Evolutionary conservation across 139 green algal species (phyloP), one percentile per base, ranked within the genome.

Genomic region (Bryopsis sp.): DNA sequence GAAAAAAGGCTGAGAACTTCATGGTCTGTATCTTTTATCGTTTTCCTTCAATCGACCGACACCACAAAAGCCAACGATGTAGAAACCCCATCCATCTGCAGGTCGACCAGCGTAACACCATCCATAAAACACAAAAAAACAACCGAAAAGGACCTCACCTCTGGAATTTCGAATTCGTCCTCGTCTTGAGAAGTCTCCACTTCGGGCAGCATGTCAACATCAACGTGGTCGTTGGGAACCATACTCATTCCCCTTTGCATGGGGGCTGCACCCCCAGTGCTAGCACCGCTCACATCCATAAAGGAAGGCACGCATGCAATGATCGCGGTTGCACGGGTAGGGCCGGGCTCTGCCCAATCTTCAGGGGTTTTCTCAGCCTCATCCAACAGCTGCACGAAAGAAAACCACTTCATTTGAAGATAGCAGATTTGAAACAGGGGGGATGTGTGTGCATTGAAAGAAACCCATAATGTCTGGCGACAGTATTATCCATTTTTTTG

Each of bases 231-330:
- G 28, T 58, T 78, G 29, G 85, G 90, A 1, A 84, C 82, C 79
- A 93, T 79, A 70, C 63, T 77, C 26, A 74, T 77, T 11, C 81
- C 79, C 31, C 81, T 67, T 48, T 70, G 58, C 64, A 86, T 70
- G n/a, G 47, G 43, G 22, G 26, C 47, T 36, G 5, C 64, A 36
- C 39, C 32, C 8, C 65, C 65, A 33, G 26, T 11, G 19, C 26
- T 46, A 29, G 64, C 8, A 4, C 65, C 65, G 22, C 26, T 61
- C 2, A 43, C 76, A 50, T 87, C 82, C 64, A 86, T 87, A 62
- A 87, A 93, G n/a, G 83, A 80, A 4, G 94, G 94, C 2, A 98
- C 75, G 81, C 94, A 97, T 1, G 89, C 88, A 19, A 99, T 84
- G 47, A 97, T 86, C 64, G 85, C 86, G 32, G 94, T 96, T 39